Evolutionary conservation across 495 filamentous ascomycete genomes (phyloP).

Genomic region (Bacidia rubella): DNA sequence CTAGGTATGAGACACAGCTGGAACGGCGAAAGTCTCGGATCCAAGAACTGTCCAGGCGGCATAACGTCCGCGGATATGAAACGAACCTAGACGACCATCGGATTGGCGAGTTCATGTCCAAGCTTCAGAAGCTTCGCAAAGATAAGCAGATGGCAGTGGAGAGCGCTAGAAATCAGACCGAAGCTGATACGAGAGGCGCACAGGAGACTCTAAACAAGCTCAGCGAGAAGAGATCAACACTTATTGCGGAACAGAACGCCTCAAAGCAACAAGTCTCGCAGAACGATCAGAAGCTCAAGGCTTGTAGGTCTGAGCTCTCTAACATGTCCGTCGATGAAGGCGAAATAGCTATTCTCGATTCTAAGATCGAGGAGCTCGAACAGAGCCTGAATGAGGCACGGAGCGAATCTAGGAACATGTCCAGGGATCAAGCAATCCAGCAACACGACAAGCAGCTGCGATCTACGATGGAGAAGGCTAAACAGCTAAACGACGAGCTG

Average conservation of each 20-base stretch:
- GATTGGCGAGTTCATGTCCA: conserved; percentile 63
- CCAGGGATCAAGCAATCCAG: conserved; percentile 56
- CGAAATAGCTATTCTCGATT: conserved; percentile 56
- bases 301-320: conserved; percentile 51
- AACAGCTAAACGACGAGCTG: conserved; percentile 59
- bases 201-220: conserved; percentile 55
- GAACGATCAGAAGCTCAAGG: conserved; percentile 51
- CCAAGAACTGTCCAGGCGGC: conserved; percentile 60
- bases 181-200: conserved; percentile 52
- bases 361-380: conserved; percentile 55
- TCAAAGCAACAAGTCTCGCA: conserved; percentile 52
- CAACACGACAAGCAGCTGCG: conserved; percentile 47
- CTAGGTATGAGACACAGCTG: conserved; percentile 70
- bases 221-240: conserved; percentile 48
- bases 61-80: conserved; percentile 76
- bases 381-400: conserved; percentile 47
- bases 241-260: conserved; percentile 55
- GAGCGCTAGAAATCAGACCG: conserved; percentile 54
- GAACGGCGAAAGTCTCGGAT: conserved; percentile 55
- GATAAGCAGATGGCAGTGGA: conserved; percentile 72
- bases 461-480: conserved; percentile 51
- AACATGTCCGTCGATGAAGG: conserved; percentile 73
- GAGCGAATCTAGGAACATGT: conserved; percentile 41
- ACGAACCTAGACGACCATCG: conserved; percentile 58
- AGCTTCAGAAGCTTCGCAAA: conserved; percentile 54